These are phyloP conservation scores for Russula olivacea DNA, from an alignment of 768 basidiomycete genomes.

Conservation along the genomic window DNA sequence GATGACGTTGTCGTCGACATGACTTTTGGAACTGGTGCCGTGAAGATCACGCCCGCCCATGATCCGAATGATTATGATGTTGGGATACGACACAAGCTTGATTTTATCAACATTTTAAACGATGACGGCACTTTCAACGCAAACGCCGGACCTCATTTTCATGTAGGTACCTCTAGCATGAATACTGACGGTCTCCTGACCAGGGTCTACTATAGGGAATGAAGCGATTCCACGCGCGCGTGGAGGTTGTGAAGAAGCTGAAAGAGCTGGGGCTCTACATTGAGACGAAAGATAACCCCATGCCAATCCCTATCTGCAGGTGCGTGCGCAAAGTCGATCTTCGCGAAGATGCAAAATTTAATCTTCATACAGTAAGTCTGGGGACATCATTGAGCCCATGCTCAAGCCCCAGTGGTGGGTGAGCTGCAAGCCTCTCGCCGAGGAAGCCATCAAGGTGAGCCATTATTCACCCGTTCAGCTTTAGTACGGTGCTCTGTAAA, in stretches of 20 bases:
- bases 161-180: conserved; percentile 37
- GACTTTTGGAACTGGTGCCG: conserved; percentile 95
- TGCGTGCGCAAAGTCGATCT: conserved; percentile 30
- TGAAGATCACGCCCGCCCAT: conserved; percentile 98
- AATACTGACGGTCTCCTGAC: background rate
- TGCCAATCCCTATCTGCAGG: conserved; percentile 95
- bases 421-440: conserved; percentile 82
- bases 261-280: conserved; percentile 82
- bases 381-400: conserved; percentile 91
- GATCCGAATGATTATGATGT: conserved; percentile 97
- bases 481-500: background rate
- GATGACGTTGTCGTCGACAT: conserved; percentile 86
- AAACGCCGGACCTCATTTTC: conserved; percentile 76
- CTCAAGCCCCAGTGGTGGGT: conserved; percentile 99
- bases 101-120: conserved; percentile 91
- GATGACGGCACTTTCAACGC: conserved; percentile 95
- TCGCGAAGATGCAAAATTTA: conserved; percentile 2
- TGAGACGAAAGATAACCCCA: conserved; percentile 92
- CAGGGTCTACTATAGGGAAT: conserved; percentile 57
- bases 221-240: conserved; percentile 93
- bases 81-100: conserved; percentile 77
- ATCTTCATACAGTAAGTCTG: conserved; percentile 66
- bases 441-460: conserved; percentile 77
- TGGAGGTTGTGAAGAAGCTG: conserved; percentile 73
- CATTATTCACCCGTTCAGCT: background rate